Evolutionary conservation across 306 rosid species (phyloP).

Genomic region (Comarum palustre): DNA sequence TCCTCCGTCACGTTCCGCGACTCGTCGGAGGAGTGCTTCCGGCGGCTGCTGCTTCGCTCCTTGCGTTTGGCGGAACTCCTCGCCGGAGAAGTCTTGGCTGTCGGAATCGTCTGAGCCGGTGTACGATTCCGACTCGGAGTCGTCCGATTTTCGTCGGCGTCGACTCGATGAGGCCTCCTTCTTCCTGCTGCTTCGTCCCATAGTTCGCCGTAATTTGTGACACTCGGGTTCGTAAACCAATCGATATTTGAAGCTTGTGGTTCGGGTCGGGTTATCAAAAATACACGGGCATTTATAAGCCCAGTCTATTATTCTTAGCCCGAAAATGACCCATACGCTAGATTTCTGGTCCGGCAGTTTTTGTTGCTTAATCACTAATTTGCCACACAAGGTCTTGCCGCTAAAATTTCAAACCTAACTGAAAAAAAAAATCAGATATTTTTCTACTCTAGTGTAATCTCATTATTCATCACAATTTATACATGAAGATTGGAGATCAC

Average conservation of each 20-base stretch:
- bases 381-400: no score
- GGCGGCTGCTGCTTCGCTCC: constrained; percentile 32
- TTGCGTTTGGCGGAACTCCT: constrained; percentile 33
- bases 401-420: no score
- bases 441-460: no score
- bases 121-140: constrained; percentile 38
- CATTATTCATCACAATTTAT: no score
- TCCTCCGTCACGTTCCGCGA: constrained; percentile 55
- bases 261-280: neutral
- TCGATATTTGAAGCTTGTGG: neutral
- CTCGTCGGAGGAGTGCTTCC: constrained; percentile 40
- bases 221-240: neutral
- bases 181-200: constrained; percentile 40
- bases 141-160: constrained; percentile 38
- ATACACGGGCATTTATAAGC: neutral
- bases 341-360: no score
- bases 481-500: no score
- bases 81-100: constrained; percentile 34
- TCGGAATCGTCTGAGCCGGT: constrained; percentile 39
- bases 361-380: no score
- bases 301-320: neutral
- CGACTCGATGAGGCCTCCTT: constrained; percentile 35
- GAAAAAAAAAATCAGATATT: no score
- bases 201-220: neutral
- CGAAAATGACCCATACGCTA: neutral